phyloP scores from a whole-genome alignment of 768 basidiomycete species.

The Russula sp. region DNA sequence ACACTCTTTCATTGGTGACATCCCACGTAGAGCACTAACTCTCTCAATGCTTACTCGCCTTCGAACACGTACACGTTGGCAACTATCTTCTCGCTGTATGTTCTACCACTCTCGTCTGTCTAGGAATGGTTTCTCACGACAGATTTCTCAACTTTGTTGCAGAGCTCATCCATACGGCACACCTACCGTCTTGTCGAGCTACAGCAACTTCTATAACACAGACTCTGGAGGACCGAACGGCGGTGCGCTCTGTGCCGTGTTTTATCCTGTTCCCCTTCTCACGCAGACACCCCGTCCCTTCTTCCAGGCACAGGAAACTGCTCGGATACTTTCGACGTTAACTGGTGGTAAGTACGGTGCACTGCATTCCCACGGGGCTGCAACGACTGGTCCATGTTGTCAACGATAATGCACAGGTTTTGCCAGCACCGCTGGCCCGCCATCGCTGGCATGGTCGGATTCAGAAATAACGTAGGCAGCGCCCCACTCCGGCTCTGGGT shows the following conservation, averaged over 20 bases:
- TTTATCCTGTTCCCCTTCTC: neutral
- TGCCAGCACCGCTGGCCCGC: slow-evolving; percentile 59
- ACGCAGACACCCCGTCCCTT: neutral
- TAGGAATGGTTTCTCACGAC: neutral
- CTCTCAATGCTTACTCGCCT: slow-evolving; percentile 52
- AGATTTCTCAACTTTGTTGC: neutral
- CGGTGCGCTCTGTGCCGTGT: slow-evolving; percentile 27
- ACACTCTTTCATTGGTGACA: neutral
- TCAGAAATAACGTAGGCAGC: slow-evolving; percentile 50
- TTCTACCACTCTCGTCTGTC: neutral
- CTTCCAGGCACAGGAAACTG: slow-evolving; percentile 42
- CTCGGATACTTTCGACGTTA: slow-evolving; percentile 39
- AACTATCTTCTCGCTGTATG: slow-evolving; percentile 49
- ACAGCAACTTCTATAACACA: slow-evolving; percentile 36
- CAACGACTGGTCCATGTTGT: too few species aligned
- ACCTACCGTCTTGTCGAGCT: slow-evolving; percentile 56
- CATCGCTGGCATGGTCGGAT: slow-evolving; percentile 52
- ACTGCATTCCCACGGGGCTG: neutral
- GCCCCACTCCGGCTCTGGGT: slow-evolving; percentile 49
- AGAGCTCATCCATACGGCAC: slow-evolving; percentile 59
- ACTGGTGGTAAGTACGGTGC: slow-evolving; percentile 41
- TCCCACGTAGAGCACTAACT: slow-evolving; percentile 36
- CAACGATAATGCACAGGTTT: slow-evolving; percentile 27
- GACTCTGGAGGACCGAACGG: slow-evolving; percentile 58
- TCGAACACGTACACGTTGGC: slow-evolving; percentile 59